phyloP scores from a whole-genome alignment of 139 green algal genomes.

The Haematococcus lacustris region DNA sequence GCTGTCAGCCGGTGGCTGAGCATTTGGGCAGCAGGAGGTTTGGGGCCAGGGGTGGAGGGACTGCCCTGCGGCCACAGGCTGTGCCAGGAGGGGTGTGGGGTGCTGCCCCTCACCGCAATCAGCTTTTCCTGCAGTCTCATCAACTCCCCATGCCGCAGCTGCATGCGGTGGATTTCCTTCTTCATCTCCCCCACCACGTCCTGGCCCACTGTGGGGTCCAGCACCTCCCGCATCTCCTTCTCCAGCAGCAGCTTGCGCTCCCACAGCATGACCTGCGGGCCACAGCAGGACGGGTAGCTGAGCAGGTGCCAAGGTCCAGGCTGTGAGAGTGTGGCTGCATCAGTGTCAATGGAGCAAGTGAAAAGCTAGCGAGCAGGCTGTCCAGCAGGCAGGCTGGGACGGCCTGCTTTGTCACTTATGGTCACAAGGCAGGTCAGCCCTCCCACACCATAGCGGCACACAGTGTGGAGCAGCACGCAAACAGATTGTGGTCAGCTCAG shows the following conservation, averaged over 20 bases:
- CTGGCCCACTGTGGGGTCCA: conserved; percentile 68
- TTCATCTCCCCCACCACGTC: conserved; percentile 72
- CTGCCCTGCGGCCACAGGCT: not conserved
- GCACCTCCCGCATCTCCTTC: conserved; percentile 57
- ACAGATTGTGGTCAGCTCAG: too few species aligned
- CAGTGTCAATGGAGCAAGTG: too few species aligned
- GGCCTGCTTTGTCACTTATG: too few species aligned
- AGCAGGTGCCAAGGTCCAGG: too few species aligned
- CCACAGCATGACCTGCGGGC: conserved; percentile 81
- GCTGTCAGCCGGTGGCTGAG: not conserved
- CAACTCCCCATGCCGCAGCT: conserved; percentile 64
- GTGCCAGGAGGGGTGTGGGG: too few species aligned
- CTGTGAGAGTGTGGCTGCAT: too few species aligned
- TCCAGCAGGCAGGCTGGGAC: too few species aligned
- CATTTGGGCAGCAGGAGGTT: not conserved
- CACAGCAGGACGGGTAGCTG: too few species aligned
- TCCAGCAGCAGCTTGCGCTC: conserved; percentile 87
- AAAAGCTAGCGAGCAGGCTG: too few species aligned
- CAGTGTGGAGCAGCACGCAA: too few species aligned
- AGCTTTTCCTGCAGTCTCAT: conserved; percentile 48
- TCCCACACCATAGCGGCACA: too few species aligned
- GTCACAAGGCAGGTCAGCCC: too few species aligned
- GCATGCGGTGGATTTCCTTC: conserved; percentile 82
- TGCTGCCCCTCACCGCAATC: conserved; percentile 14
- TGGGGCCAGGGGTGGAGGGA: not conserved